A percentile compares a stretch with the other conserved stretches of the same genome.
These are phyloP conservation scores for Dothideomycetes sp. DNA, from an alignment of 2,329 filamentous ascomycete species.

Conservation along the genomic window DNA sequence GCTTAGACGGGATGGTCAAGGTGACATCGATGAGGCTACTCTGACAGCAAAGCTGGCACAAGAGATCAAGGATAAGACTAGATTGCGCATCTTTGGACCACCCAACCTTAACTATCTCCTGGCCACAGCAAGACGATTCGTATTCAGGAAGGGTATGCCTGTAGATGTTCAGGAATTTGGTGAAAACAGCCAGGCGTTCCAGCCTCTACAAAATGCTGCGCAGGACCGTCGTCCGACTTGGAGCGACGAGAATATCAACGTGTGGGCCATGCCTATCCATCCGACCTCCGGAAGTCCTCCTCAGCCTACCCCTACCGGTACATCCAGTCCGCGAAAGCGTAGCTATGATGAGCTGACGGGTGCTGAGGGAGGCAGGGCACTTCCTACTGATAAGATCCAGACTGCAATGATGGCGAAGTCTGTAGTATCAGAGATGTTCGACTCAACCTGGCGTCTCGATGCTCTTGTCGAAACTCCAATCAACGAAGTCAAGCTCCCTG, in stretches of 20 bases:
- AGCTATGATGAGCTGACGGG: conserved; percentile 23
- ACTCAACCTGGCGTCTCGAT: conserved; percentile 64
- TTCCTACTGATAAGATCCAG: conserved; percentile 27
- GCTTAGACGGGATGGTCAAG: conserved; percentile 19
- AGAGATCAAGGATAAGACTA: conserved; percentile 22
- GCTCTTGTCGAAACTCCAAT: conserved; percentile 56
- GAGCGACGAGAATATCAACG: conserved; percentile 63
- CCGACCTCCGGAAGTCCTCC: conserved; percentile 13
- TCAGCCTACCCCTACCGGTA: background rate
- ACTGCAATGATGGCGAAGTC: conserved; percentile 37
- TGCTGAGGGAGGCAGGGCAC: conserved; percentile 14
- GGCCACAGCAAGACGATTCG: conserved; percentile 72
- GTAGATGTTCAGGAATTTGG: conserved; percentile 60
- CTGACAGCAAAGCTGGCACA: conserved; percentile 16
- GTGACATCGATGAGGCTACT: conserved; percentile 11
- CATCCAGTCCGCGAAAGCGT: conserved; percentile 21
- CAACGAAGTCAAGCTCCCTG: conserved; percentile 54
- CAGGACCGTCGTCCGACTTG: conserved; percentile 49
- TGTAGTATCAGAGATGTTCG: conserved; percentile 67
- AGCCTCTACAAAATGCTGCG: conserved; percentile 8
- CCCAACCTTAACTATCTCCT: conserved; percentile 70
- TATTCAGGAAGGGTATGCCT: conserved; percentile 74
- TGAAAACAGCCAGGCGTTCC: conserved; percentile 9
- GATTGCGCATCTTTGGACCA: conserved; percentile 63
- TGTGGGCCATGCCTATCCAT: conserved; percentile 67